phyloP scores from a whole-genome alignment of 2,329 filamentous ascomycete genomes.

The Nothopassalora personata region DNA sequence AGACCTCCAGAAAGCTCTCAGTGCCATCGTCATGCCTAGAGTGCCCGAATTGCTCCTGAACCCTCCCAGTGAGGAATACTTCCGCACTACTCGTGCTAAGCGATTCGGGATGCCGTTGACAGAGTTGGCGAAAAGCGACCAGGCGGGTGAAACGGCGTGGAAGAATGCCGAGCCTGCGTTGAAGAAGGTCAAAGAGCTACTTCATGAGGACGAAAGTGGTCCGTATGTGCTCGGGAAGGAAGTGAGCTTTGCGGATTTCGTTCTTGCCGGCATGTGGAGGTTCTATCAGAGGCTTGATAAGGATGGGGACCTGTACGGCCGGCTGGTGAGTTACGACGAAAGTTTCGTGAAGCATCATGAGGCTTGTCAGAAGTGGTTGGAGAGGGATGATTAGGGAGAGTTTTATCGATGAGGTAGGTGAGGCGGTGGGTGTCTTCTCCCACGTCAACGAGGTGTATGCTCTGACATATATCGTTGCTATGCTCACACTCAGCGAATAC shows the following conservation, averaged over 20 bases:
- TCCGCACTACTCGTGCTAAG: slow-evolving; percentile 48
- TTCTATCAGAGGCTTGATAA: slow-evolving; percentile 34
- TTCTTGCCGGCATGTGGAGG: slow-evolving; percentile 43
- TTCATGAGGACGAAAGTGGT: slow-evolving; percentile 47
- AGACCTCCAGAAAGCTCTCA: slow-evolving; percentile 37
- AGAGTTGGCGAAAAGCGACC: slow-evolving; percentile 38
- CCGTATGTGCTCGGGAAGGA: slow-evolving; percentile 57
- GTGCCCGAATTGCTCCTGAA: slow-evolving; percentile 51
- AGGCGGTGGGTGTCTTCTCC: background rate
- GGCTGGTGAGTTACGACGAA: slow-evolving; percentile 37
- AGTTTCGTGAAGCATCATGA: slow-evolving; percentile 33
- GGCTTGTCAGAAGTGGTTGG: slow-evolving; percentile 36
- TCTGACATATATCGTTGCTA: background rate
- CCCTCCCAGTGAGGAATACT: slow-evolving; percentile 51
- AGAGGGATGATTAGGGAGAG: slow-evolving; percentile 29
- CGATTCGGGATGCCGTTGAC: slow-evolving; percentile 50
- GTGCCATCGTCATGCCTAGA: slow-evolving; percentile 42
- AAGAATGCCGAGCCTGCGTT: slow-evolving; percentile 44
- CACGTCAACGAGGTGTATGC: background rate
- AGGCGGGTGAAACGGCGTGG: slow-evolving; percentile 46
- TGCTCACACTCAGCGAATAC: background rate
- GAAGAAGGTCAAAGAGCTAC: slow-evolving; percentile 27
- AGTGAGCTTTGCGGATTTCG: slow-evolving; percentile 52
- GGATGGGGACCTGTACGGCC: slow-evolving; percentile 31
- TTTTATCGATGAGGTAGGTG: background rate